Evolutionary conservation across 345 rosid species (phyloP), one percentile per base, ranked within the genome.

Genomic region (Heritiera fomes): DNA sequence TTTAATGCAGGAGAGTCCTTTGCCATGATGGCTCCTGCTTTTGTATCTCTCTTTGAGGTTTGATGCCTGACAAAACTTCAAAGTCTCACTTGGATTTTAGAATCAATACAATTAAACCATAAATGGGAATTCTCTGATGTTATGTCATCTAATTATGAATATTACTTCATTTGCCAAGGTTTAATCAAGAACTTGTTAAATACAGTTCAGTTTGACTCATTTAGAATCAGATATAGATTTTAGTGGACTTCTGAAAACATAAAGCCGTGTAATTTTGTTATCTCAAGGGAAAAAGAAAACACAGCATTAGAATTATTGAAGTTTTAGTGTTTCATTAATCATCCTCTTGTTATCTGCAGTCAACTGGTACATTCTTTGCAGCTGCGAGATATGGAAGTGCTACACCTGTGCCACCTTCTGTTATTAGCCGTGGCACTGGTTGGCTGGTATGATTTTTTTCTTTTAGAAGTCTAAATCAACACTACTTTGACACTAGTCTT

Each of bases 331-430:
- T 53, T 32, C 61, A 71, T 20, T 53, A 32, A 43, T 75, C 6
- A 23, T 78, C 58, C 7, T 17, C 15, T 61, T 13, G 67, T 75
- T 58, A 23, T 69, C 74, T 85, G 83, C 81, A 90, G 93, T 87
- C 91, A 20, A 91, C 89, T 15, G 90, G 91, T 55, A 82, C 93
- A 75, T 92, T 88, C 76, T 88, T 80, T 3, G 93, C 89, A 63
- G 85, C 91, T n/a, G 90, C 94, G 40, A 86, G 94, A 78, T 87
- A 83, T 75, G 97, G 90, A 60, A 88, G 94, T 62, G 97, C 97
- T 17, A 89, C 93, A 1, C 93, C 92, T 0, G 87, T 89, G 38
- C 97, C 94, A 41, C 88, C 93, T 69, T 89, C 91, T 10, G 91
- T 90, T 62, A 56, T 92, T 75, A 86, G 94, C 77, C 91, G 92